These are phyloP conservation scores for Yamadazyma olivae DNA, from an alignment of 805 yeast genomes.

Conservation along the genomic window DNA sequence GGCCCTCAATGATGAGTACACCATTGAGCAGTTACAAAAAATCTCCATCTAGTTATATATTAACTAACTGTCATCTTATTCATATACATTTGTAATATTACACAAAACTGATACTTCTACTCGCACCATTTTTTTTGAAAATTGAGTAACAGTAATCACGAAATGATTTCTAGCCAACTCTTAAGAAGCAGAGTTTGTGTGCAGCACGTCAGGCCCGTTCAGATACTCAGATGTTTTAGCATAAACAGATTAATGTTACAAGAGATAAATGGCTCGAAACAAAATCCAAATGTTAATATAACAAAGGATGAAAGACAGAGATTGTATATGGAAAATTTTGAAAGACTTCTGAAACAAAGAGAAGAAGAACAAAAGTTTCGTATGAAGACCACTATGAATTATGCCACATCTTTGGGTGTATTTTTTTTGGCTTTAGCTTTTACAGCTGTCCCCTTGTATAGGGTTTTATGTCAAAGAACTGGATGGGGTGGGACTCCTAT, in stretches of 20 bases:
- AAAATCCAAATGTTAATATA: neutral
- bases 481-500: conserved; percentile 97
- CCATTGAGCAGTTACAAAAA: conserved; percentile 25
- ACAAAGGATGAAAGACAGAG: conserved; percentile 10
- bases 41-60: neutral
- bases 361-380: conserved; percentile 28
- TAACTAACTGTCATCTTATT: neutral
- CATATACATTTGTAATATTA: neutral
- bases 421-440: conserved; percentile 75
- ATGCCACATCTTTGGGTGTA: conserved; percentile 65
- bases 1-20: conserved; percentile 33
- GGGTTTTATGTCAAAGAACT: conserved; percentile 89
- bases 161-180: too few relatives aligned
- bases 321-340: conserved; percentile 12
- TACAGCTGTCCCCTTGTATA: conserved; percentile 88
- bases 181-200: too few relatives aligned
- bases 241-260: too few relatives aligned
- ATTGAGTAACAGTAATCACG: neutral
- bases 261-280: too few relatives aligned
- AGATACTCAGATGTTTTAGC: too few relatives aligned
- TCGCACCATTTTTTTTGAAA: neutral
- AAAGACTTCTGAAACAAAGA: conserved; percentile 19
- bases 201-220: too few relatives aligned
- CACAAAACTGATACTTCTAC: neutral
- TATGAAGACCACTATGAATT: conserved; percentile 59